Evolutionary conservation across 768 basidiomycete genomes (phyloP), one percentile per base, ranked within the genome.

Genomic region (Serendipita sp.): DNA sequence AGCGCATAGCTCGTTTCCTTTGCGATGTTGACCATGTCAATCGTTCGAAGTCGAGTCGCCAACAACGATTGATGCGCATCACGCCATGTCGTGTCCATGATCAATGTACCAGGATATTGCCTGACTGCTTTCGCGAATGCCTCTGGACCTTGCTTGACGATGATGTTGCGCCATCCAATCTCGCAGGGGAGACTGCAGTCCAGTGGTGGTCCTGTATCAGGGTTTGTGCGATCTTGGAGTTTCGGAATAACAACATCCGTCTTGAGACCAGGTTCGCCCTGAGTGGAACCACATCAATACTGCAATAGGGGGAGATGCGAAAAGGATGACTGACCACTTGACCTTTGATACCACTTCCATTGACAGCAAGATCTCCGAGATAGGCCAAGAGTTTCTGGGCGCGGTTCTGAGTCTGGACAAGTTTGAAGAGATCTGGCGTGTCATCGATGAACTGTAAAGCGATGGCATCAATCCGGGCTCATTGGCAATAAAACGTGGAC

Each of bases 31-130:
- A 85, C 90, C 85, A 98, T 98, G 72, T 99, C 96, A 68, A 88
- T 85, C 8, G 96, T 98, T 68, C 96, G 85, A 60, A 99, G 80
- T 67, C 96, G 88, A 34, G 96, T 99, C 53, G 96, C 96, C 65
- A 99, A 84, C 41, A 99, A 81, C 34, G 93, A 96, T 75, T 99
- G 96, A 74, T 99, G 96, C 28, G 96, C 96, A 72, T 99, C 96
- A 74, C 96, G 89, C 95, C 96, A 97, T 1, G 95, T 98, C 34
- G 95, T 98, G 76, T 99, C 91, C 92, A 93, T 92, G 76, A 96
- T 94, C 67, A 98, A 81, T 64, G 84, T 86, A 65, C 96, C 96
- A 63, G 91, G 90, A 76, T 99, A 98, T 68, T 86, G 88, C 70
- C 96, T 87, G 65, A 98, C 92, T 45, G 96, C 96, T 77, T 93